A percentile compares a stretch with the other conserved stretches of the same genome.
Evolutionary conservation across 257 asterid species (phyloP).

Genomic region (Plantago elongata): DNA sequence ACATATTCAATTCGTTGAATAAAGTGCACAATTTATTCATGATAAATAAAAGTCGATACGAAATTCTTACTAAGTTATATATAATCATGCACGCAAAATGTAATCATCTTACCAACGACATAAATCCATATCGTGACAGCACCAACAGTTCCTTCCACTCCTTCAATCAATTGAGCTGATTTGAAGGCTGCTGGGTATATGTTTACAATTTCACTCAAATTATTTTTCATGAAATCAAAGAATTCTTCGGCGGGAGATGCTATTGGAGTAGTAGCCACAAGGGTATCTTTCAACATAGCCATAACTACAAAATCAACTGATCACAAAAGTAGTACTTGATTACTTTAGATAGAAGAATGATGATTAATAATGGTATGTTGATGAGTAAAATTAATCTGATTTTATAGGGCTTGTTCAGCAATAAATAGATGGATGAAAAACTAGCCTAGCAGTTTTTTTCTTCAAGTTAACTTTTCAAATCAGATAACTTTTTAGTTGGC

Average conservation of each 20-base stretch:
- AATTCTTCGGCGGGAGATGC: constrained; percentile 23
- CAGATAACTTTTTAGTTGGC: too few relatives aligned
- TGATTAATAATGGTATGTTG: too few relatives aligned
- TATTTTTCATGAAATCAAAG: constrained; percentile 20
- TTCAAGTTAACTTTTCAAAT: too few relatives aligned
- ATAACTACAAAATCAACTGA: background rate
- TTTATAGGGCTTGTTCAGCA: too few relatives aligned
- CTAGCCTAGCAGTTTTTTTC: too few relatives aligned
- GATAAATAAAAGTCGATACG: too few relatives aligned
- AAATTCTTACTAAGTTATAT: too few relatives aligned
- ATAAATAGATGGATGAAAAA: too few relatives aligned
- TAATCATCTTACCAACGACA: constrained; percentile 20
- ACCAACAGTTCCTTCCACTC: constrained; percentile 30
- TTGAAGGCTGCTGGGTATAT: constrained; percentile 24
- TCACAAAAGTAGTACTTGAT: too few relatives aligned
- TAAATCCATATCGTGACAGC: constrained; percentile 27
- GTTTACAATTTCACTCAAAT: constrained; percentile 18
- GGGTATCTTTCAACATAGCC: constrained; percentile 21
- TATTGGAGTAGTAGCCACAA: constrained; percentile 14
- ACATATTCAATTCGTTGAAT: background rate
- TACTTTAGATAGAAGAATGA: too few relatives aligned
- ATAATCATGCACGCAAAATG: too few relatives aligned
- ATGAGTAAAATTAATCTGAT: too few relatives aligned
- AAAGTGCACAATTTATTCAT: background rate
- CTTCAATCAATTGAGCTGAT: constrained; percentile 24